These are phyloP conservation scores for Thelonectria blattea DNA, from an alignment of 2,329 filamentous ascomycete species.

Conservation along the genomic window DNA sequence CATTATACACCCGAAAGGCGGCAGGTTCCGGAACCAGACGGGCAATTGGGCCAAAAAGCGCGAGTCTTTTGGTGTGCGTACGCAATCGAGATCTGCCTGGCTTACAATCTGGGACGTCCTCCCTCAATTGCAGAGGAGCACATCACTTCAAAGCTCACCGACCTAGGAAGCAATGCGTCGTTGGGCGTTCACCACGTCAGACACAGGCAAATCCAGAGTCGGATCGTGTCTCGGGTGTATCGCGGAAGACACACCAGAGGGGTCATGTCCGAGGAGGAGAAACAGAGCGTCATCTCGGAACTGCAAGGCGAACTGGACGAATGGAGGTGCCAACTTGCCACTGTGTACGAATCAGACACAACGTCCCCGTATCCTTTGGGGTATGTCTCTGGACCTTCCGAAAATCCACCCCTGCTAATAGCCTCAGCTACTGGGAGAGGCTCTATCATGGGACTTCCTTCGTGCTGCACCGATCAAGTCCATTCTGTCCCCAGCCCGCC, in stretches of 20 bases:
- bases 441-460: slow-evolving; percentile 17
- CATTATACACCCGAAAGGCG: neutral
- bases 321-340: neutral
- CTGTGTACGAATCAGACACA: neutral
- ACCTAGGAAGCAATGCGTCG: neutral
- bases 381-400: neutral
- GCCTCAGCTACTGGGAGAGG: slow-evolving; percentile 15
- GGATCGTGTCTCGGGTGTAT: neutral
- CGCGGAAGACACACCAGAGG: neutral
- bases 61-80: slow-evolving; percentile 18
- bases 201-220: slow-evolving; percentile 5
- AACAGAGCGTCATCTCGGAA: neutral
- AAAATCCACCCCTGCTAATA: rapidly evolving
- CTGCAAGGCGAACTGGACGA: slow-evolving; percentile 2
- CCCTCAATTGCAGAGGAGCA: slow-evolving; percentile 16
- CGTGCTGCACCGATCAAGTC: slow-evolving; percentile 19
- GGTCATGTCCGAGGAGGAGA: neutral
- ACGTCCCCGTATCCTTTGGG: neutral
- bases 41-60: neutral
- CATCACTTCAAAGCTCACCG: slow-evolving; percentile 9
- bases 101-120: slow-evolving; percentile 18
- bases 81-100: slow-evolving; percentile 13
- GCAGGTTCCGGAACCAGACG: neutral
- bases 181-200: slow-evolving; percentile 1
- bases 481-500: slow-evolving; percentile 9